These are phyloP conservation scores for Agrocybe chaxingu DNA, from an alignment of 768 basidiomycete species.

Conservation along the genomic window DNA sequence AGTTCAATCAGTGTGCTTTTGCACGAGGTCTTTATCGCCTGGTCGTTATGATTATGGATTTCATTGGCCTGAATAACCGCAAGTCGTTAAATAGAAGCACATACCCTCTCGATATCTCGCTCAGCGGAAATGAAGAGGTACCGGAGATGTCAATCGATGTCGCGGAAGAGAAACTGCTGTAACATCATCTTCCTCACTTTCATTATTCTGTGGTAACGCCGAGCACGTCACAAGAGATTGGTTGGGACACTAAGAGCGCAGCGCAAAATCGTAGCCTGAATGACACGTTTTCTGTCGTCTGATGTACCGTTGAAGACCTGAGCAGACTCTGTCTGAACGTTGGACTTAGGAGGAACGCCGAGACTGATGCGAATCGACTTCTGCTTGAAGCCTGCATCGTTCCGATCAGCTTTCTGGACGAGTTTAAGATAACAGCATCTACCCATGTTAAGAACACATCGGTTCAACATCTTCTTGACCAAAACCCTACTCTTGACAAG, in stretches of 20 bases:
- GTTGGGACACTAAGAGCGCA: slow-evolving; percentile 19
- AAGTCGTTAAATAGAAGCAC: not conserved
- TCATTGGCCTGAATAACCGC: slow-evolving; percentile 13
- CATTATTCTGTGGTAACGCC: slow-evolving; percentile 64
- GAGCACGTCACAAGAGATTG: not conserved
- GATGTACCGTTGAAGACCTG: slow-evolving; percentile 94
- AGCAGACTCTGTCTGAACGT: slow-evolving; percentile 85
- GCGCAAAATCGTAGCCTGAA: slow-evolving; percentile 93
- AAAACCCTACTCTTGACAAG: slow-evolving; percentile 87
- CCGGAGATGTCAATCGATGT: slow-evolving; percentile 86
- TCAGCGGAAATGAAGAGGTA: slow-evolving; percentile 90
- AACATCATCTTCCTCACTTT: slow-evolving; percentile 95
- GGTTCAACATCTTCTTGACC: slow-evolving; percentile 82
- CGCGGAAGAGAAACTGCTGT: slow-evolving; percentile 85
- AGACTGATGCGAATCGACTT: slow-evolving; percentile 93
- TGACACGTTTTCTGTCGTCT: slow-evolving; percentile 94
- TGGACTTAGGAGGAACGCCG: slow-evolving; percentile 90
- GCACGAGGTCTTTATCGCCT: slow-evolving; percentile 88
- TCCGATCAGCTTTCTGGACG: not conserved
- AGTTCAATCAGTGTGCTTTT: slow-evolving; percentile 99
- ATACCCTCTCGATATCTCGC: slow-evolving; percentile 92
- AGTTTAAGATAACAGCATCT: slow-evolving; percentile 10
- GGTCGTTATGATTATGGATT: not conserved
- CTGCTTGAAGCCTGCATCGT: slow-evolving; percentile 73
- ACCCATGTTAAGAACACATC: slow-evolving; percentile 88